Evolutionary conservation across 306 rosid genomes (phyloP), one percentile per base, ranked within the genome.

Genomic region (Vicia villosa): DNA sequence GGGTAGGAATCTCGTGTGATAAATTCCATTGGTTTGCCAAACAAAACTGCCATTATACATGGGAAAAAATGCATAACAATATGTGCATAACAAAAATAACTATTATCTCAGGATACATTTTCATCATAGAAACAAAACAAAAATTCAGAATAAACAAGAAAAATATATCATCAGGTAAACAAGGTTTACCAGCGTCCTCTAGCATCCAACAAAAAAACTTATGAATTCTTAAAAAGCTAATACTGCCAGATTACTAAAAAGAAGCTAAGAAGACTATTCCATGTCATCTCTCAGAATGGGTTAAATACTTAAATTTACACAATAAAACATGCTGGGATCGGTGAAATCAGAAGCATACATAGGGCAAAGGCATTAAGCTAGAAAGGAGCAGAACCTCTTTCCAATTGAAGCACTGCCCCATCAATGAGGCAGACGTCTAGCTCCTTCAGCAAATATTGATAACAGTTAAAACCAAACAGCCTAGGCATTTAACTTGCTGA

Each of bases 191-290:
- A 43, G 60, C 26, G 11, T 15, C 42, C 14, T 22, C 12, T 10
- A 43, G 16, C 51, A 46, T 13, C 80, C 64, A 59, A 58, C 46
- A 58, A 59, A 24, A 38, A 24, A 68, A 59, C 17, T 13, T 49
- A 6, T 47, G 19, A 24, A 58, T 68, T 58, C 43, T 21, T 36
- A 58, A 45, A 67, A 47, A 47, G 24, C 17, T 56, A 66, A 15
- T 56, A 66, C 38, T 56, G 57, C 26, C 45, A 67, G 36, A 58
- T 40, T 46, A 59, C 42, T 24, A 47, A 26, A 75, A 58, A 57
- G 63, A 75, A 67, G 63, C 68, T 58, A 67, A 57, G 67, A 66
- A 65, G 54, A 57, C 47, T 8, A 41, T 32, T 22, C 60, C 67
- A n/a, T 52, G 49, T 41, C 47, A 45, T 16, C 41, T 63, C 60